phyloP scores from a whole-genome alignment of 2,329 filamentous ascomycete species.

The Chaetothyriales sp. region DNA sequence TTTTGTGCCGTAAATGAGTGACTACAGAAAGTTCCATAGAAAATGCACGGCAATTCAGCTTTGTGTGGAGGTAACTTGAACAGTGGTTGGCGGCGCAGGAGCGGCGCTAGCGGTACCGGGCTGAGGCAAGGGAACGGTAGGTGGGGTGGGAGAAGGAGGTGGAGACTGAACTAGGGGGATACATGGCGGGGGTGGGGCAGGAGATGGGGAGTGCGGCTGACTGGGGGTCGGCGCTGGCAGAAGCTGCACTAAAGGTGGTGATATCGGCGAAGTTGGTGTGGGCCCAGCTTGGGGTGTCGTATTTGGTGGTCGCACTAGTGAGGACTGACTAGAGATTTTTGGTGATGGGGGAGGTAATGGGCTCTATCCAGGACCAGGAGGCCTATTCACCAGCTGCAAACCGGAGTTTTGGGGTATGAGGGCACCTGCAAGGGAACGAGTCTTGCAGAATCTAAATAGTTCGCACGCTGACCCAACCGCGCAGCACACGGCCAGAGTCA shows the following conservation, averaged over 20 bases:
- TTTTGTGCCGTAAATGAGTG: too few species aligned
- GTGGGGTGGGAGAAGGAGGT: slow-evolving; percentile 4
- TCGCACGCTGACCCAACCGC: not conserved
- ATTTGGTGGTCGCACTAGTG: slow-evolving; percentile 9
- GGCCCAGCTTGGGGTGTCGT: slow-evolving; percentile 7
- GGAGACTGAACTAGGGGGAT: too few species aligned
- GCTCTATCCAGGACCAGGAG: too few species aligned
- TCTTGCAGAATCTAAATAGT: not conserved
- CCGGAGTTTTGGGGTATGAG: not conserved
- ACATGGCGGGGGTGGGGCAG: too few species aligned
- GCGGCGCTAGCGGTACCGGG: slow-evolving; percentile 5
- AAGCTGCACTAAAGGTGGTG: too few species aligned
- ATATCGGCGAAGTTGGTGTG: slow-evolving; percentile 7
- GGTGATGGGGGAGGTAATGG: slow-evolving; percentile 3
- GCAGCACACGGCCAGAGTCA: not conserved
- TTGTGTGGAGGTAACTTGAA: too few species aligned
- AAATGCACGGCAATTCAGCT: too few species aligned
- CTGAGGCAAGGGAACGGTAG: slow-evolving; percentile 6
- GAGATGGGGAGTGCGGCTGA: slow-evolving; percentile 5
- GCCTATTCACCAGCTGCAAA: not conserved
- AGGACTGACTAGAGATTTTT: slow-evolving; percentile 3
- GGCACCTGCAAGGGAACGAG: not conserved
- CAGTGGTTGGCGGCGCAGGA: slow-evolving; percentile 8
- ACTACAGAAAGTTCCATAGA: too few species aligned
- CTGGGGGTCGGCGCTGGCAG: too few species aligned